Evolutionary conservation across 139 green algal species (phyloP).

Genomic region (Chlorella ohadii): DNA sequence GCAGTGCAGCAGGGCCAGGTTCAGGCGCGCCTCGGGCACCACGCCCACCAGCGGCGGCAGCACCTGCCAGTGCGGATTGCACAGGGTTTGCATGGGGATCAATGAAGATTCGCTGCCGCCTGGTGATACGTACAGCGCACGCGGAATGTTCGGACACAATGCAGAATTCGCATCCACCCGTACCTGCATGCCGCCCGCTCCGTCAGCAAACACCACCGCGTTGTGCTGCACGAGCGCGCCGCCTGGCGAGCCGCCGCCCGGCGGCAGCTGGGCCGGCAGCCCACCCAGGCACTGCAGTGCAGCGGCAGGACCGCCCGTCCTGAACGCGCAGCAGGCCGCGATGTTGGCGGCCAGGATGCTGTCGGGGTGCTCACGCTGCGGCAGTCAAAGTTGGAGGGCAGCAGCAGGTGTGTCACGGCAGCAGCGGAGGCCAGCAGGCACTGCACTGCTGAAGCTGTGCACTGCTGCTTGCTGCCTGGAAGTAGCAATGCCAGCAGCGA

Average conservation of each 20-base stretch:
- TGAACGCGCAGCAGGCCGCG: conserved; percentile 9
- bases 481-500: no score
- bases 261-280: neutral
- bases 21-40: conserved; percentile 81
- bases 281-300: neutral
- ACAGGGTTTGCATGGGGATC: neutral
- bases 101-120: no score
- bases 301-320: neutral
- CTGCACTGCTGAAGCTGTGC: no score
- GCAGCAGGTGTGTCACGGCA: neutral
- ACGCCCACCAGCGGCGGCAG: conserved; percentile 72
- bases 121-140: no score
- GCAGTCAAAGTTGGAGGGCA: neutral
- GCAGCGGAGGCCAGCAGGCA: neutral
- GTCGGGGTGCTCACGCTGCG: conserved; percentile 1
- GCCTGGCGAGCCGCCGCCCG: neutral
- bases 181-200: conserved; percentile 20
- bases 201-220: conserved; percentile 6
- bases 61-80: conserved; percentile 52
- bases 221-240: conserved; percentile 13
- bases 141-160: no score
- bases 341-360: conserved; percentile 26
- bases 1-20: conserved; percentile 88
- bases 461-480: no score
- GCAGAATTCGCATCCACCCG: no score